These are phyloP conservation scores for Aspergillus clavatus DNA, from an alignment of 2,329 filamentous ascomycete species.

Conservation along the genomic window DNA sequence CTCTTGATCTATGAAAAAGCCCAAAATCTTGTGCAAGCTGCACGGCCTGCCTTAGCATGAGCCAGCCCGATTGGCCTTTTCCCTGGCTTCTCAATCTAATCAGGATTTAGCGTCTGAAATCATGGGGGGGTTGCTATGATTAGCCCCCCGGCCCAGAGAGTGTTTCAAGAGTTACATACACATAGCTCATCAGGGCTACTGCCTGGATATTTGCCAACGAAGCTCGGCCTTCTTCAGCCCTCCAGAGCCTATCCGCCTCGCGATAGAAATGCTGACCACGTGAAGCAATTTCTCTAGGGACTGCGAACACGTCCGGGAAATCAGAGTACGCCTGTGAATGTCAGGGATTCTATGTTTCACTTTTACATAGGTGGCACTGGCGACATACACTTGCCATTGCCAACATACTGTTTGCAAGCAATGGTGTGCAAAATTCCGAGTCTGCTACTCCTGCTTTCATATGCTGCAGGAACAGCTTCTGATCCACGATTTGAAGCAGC, in stretches of 20 bases:
- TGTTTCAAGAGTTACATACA: slow-evolving; percentile 20
- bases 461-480: slow-evolving; percentile 64
- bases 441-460: slow-evolving; percentile 34
- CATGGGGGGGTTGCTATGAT: not conserved
- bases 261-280: slow-evolving; percentile 31
- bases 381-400: slow-evolving; percentile 45
- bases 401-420: slow-evolving; percentile 84
- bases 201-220: slow-evolving; percentile 35
- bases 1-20: slow-evolving; percentile 19
- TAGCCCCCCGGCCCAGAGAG: not conserved
- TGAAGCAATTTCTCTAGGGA: slow-evolving; percentile 24
- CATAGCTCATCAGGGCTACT: slow-evolving; percentile 30
- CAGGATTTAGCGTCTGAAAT: slow-evolving; percentile 7
- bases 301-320: slow-evolving; percentile 27
- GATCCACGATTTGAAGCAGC: slow-evolving; percentile 74
- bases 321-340: slow-evolving; percentile 32
- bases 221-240: slow-evolving; percentile 29
- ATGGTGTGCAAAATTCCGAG: slow-evolving; percentile 71
- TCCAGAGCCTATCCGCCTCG: slow-evolving; percentile 36
- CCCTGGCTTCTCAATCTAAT: slow-evolving; percentile 26
- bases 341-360: slow-evolving; percentile 9
- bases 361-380: not conserved
- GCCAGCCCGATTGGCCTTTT: slow-evolving; percentile 24
- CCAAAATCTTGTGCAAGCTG: slow-evolving; percentile 30
- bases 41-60: slow-evolving; percentile 29